phyloP scores from a whole-genome alignment of 2,329 filamentous ascomycete genomes.

The Mollisia scopiformis region DNA sequence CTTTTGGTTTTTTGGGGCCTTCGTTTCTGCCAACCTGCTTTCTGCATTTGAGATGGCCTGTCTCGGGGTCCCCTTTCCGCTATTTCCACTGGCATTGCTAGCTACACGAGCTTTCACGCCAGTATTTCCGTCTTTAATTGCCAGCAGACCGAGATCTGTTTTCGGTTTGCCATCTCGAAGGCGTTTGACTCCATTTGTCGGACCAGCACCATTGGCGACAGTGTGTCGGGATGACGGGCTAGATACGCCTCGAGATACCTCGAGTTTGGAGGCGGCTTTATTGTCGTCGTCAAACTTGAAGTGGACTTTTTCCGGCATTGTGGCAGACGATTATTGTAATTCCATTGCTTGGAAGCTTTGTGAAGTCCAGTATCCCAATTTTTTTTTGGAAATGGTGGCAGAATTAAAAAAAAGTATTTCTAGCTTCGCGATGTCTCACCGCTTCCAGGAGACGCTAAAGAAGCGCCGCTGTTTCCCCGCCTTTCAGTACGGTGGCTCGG shows the following conservation, averaged over 20 bases:
- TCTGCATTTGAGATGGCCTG: neutral
- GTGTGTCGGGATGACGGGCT: neutral
- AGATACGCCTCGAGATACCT: neutral
- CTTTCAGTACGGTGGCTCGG: neutral
- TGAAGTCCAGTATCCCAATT: too few relatives aligned
- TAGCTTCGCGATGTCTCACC: neutral
- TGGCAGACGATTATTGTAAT: neutral
- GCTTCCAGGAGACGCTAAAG: neutral
- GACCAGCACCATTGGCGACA: neutral
- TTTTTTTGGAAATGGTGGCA: too few relatives aligned
- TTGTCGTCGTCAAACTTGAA: slow-evolving; percentile 39
- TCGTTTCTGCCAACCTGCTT: neutral
- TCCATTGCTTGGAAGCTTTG: neutral
- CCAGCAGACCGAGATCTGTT: neutral
- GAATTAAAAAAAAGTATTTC: neutral
- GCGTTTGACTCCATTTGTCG: slow-evolving; percentile 15
- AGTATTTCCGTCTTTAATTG: neutral
- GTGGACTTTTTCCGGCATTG: slow-evolving; percentile 46
- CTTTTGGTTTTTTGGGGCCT: neutral
- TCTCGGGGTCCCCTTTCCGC: neutral
- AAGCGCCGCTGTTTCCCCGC: neutral
- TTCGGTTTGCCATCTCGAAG: slow-evolving; percentile 23
- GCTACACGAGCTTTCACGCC: neutral
- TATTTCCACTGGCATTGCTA: neutral
- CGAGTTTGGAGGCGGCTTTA: neutral